A percentile compares a stretch with the other conserved stretches of the same genome.
These are phyloP conservation scores for Microascus cirrosus DNA, from an alignment of 2,329 filamentous ascomycete genomes.

Conservation along the genomic window DNA sequence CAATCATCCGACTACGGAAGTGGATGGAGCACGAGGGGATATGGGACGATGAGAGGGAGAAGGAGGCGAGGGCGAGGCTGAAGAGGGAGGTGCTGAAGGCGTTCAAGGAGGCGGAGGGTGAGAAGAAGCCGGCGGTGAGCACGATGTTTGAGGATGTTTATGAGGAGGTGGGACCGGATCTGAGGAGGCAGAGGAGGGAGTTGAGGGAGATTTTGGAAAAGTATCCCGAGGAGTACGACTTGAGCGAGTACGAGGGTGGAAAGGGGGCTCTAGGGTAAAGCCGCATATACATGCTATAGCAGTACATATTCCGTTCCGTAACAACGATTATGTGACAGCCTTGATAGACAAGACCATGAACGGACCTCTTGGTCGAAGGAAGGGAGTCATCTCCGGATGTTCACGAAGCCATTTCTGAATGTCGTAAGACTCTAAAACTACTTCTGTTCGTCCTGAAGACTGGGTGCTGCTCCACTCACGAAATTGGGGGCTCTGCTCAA, in stretches of 20 bases:
- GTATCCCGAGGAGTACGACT: conserved; percentile 89
- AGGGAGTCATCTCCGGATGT: no score
- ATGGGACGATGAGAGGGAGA: conserved; percentile 81
- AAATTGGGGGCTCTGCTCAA: no score
- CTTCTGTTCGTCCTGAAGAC: no score
- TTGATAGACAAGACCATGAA: not conserved
- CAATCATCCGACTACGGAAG: conserved; percentile 73
- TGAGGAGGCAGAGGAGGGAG: conserved; percentile 58
- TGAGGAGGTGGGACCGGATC: conserved; percentile 72
- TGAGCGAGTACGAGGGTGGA: conserved; percentile 65
- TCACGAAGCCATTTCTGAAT: no score
- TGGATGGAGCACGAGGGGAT: conserved; percentile 76
- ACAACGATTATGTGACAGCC: not conserved
- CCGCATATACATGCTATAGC: no score
- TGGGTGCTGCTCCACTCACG: no score
- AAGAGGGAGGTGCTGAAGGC: conserved; percentile 71
- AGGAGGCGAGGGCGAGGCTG: conserved; percentile 51
- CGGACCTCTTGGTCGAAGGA: no score
- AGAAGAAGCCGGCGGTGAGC: conserved; percentile 64
- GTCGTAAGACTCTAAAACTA: no score
- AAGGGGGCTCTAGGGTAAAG: conserved; percentile 25
- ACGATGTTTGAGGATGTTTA: conserved; percentile 83
- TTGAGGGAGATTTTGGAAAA: conserved; percentile 66
- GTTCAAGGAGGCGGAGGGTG: conserved; percentile 72
- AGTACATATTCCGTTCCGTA: no score